These are phyloP conservation scores for Citrus unshiu DNA, from an alignment of 345 rosid species.

Conservation along the genomic window DNA sequence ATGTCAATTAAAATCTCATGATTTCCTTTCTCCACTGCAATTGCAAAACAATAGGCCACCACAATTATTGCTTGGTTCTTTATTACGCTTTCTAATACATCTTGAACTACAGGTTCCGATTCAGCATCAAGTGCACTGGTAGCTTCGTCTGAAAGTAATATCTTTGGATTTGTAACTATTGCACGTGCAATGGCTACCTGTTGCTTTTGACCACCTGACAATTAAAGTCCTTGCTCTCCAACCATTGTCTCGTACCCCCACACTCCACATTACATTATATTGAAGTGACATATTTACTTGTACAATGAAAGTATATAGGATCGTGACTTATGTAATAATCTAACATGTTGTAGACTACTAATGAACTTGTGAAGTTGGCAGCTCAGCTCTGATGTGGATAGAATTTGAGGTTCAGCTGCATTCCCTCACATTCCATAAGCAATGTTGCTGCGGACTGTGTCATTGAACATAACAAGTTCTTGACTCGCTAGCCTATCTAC, in stretches of 20 bases:
- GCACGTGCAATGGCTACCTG: slow-evolving; percentile 53
- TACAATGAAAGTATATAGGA: no score
- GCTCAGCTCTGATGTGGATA: slow-evolving; percentile 53
- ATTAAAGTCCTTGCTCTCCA: slow-evolving; percentile 47
- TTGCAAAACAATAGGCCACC: slow-evolving; percentile 47
- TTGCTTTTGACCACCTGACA: slow-evolving; percentile 60
- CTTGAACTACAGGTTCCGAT: slow-evolving; percentile 45
- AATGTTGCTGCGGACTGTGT: slow-evolving; percentile 63
- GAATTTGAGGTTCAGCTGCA: slow-evolving; percentile 58
- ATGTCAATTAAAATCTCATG: slow-evolving; percentile 42
- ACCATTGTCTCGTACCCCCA: slow-evolving; percentile 52
- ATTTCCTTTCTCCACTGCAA: slow-evolving; percentile 54
- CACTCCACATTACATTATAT: neutral
- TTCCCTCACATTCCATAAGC: slow-evolving; percentile 71
- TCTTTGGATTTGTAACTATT: slow-evolving; percentile 43
- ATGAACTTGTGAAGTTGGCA: slow-evolving; percentile 79
- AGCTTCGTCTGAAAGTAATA: slow-evolving; percentile 47
- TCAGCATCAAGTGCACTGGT: slow-evolving; percentile 60
- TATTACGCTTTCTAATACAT: slow-evolving; percentile 46
- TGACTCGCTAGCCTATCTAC: slow-evolving; percentile 80
- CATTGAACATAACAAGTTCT: slow-evolving; percentile 67
- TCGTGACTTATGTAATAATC: no score
- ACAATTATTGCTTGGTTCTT: slow-evolving; percentile 39
- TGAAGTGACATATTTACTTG: no score
- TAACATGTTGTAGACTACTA: slow-evolving; percentile 65